Percentiles rank a stretch among this genome's conserved stretches.
phyloP scores from a whole-genome alignment of 345 rosid species.

The Citrus inodora region DNA sequence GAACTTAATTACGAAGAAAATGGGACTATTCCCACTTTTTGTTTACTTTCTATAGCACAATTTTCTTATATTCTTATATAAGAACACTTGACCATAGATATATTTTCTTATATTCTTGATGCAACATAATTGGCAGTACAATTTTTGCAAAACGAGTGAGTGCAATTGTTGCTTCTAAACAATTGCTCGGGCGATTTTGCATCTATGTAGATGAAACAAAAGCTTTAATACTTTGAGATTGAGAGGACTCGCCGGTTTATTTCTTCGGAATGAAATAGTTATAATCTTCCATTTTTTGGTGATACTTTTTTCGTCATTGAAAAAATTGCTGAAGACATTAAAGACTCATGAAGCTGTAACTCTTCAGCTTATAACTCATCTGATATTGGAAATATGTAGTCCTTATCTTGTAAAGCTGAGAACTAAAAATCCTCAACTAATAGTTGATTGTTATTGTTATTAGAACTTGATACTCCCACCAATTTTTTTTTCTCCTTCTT shows the following conservation, averaged over 20 bases:
- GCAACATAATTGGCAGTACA: conserved; percentile 21
- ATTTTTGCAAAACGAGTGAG: conserved; percentile 32
- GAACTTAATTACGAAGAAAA: too few species aligned
- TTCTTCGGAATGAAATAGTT: neutral
- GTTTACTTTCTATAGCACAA: too few species aligned
- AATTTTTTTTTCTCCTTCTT: too few species aligned
- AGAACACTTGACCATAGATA: too few species aligned
- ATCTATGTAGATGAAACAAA: conserved; percentile 42
- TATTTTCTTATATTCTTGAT: too few species aligned
- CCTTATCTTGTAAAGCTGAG: conserved; percentile 14
- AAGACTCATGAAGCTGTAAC: conserved; percentile 38
- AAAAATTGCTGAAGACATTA: conserved; percentile 16
- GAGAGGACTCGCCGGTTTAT: conserved; percentile 7
- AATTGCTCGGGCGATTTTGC: conserved; percentile 17
- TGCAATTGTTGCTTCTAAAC: conserved; percentile 20
- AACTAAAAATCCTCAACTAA: conserved; percentile 35
- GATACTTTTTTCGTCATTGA: neutral
- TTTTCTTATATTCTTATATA: too few species aligned
- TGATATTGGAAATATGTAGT: conserved; percentile 28
- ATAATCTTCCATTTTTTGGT: neutral
- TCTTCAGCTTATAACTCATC: conserved; percentile 34
- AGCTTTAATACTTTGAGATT: neutral
- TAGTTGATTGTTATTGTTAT: neutral
- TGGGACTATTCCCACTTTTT: too few species aligned
- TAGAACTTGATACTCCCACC: neutral